Conservation (phyloP, 1,284 basidiomycete genomes). For the Cutaneotrichosporon sp. region DNA sequence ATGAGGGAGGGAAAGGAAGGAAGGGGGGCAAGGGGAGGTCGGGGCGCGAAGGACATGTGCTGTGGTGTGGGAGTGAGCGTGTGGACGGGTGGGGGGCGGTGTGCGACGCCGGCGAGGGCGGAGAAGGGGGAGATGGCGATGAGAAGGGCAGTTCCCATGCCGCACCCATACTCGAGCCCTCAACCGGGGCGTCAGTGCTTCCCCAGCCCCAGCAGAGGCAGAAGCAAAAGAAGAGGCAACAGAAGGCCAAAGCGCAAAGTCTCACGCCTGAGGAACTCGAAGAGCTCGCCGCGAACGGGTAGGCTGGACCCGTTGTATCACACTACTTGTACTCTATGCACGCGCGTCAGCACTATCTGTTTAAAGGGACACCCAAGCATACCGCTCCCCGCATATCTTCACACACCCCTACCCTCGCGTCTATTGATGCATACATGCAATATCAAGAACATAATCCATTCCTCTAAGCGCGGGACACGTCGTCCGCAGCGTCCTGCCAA, state of each 20-base stretch:
- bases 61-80: slow-evolving; percentile 13
- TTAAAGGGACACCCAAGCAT: too few species aligned
- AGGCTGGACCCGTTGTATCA: background rate
- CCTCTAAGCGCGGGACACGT: slow-evolving; percentile 13
- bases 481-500: slow-evolving; percentile 47
- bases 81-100: slow-evolving; percentile 13
- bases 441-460: background rate
- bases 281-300: background rate
- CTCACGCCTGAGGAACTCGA: slow-evolving; percentile 1
- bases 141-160: too few species aligned
- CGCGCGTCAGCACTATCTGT: too few species aligned
- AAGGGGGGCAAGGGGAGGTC: background rate
- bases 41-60: slow-evolving; percentile 4
- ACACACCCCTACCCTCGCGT: too few species aligned
- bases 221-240: too few species aligned
- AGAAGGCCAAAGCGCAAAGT: background rate
- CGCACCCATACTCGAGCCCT: too few species aligned
- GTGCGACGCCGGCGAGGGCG: too few species aligned
- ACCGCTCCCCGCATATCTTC: too few species aligned
- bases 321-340: background rate
- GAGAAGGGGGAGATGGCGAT: too few species aligned
- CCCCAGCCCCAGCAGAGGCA: background rate
- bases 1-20: background rate
- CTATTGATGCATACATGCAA: slow-evolving; percentile 3
- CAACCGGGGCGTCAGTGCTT: too few species aligned